Percentiles rank a stretch among this genome's conserved stretches.
These are phyloP conservation scores for Candida michaelii DNA, from an alignment of 805 yeast genomes.

Conservation along the genomic window DNA sequence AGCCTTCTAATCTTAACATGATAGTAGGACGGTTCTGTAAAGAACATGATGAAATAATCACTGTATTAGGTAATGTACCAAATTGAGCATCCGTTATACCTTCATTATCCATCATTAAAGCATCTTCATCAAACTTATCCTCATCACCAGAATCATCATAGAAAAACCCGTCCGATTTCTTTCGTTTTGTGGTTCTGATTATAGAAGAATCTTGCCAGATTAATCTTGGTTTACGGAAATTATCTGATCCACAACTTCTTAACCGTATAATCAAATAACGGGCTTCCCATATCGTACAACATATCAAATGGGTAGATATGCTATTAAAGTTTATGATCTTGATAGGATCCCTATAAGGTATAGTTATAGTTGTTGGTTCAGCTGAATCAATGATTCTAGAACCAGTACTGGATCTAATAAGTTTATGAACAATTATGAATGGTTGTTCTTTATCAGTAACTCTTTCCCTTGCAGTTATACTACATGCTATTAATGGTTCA, in stretches of 20 bases:
- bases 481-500: constrained; percentile 69
- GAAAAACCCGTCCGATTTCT: constrained; percentile 16
- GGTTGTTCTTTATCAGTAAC: constrained; percentile 72
- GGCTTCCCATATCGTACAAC: constrained; percentile 76
- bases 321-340: constrained; percentile 71
- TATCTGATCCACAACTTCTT: constrained; percentile 45
- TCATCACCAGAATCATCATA: constrained; percentile 18
- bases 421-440: constrained; percentile 59
- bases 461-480: constrained; percentile 78
- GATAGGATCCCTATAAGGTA: constrained; percentile 86
- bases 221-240: constrained; percentile 38
- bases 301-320: constrained; percentile 67
- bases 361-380: constrained; percentile 68
- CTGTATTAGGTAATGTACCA: constrained; percentile 37
- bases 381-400: constrained; percentile 26
- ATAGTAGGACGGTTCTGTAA: constrained; percentile 33
- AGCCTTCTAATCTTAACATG: constrained; percentile 34
- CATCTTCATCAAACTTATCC: constrained; percentile 19
- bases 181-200: constrained; percentile 14
- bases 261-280: constrained; percentile 75
- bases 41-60: constrained; percentile 39
- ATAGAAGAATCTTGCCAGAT: constrained; percentile 35
- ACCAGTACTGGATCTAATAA: constrained; percentile 15
- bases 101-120: constrained; percentile 65
- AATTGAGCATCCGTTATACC: constrained; percentile 82